Conservation (phyloP, 257 asterid genomes). For the Capsicum baccatum region DNA sequence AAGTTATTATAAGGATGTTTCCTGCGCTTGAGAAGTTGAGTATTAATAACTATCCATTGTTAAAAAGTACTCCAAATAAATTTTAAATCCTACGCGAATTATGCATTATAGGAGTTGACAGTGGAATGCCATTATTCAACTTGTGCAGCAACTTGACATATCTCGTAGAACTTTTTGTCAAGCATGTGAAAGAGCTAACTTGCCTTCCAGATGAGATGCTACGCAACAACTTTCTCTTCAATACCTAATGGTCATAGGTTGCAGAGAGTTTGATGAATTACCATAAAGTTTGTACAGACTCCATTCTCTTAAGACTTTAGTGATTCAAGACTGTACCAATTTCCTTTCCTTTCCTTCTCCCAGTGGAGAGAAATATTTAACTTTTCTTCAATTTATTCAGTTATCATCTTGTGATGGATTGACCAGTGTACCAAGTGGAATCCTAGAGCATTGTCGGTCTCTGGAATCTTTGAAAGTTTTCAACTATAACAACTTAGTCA, state of each 20-base stretch:
- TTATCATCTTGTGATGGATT: background rate
- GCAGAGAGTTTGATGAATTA: conserved; percentile 27
- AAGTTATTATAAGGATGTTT: background rate
- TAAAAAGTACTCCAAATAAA: conserved; percentile 37
- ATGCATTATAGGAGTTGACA: fast-evolving
- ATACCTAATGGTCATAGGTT: fast-evolving
- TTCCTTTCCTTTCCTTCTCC: conserved; percentile 26
- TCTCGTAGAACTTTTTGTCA: fast-evolving
- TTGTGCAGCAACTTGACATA: conserved; percentile 30
- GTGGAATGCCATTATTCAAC: conserved; percentile 22
- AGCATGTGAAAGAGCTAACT: background rate
- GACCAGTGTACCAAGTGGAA: conserved; percentile 24
- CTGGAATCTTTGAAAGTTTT: fast-evolving
- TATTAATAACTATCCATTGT: background rate
- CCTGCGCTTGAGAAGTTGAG: conserved; percentile 35
- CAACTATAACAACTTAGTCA: background rate
- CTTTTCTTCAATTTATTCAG: background rate
- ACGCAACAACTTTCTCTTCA: background rate
- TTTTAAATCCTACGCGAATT: conserved; percentile 35
- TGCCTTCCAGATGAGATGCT: conserved; percentile 19
- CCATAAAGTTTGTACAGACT: conserved; percentile 23
- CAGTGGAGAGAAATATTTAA: background rate
- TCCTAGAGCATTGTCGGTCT: conserved; percentile 17
- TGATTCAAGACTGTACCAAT: background rate
- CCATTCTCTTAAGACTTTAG: conserved; percentile 21